Evolutionary conservation across 768 basidiomycete species (phyloP).

Genomic region (Mycena latifolia): DNA sequence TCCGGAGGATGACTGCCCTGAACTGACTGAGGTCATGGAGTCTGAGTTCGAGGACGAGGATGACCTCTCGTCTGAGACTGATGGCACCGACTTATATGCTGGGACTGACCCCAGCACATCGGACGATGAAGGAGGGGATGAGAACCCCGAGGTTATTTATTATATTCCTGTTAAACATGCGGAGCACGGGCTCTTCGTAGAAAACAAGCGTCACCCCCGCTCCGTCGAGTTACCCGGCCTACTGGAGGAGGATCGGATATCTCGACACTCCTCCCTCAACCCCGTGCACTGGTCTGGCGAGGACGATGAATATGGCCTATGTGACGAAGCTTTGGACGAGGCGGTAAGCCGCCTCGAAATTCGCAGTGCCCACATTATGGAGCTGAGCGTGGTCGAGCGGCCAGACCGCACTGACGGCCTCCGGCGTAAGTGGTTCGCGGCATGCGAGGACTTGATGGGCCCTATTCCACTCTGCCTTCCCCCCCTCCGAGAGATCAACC

Average conservation of each 20-base stretch:
- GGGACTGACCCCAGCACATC: too few relatives aligned
- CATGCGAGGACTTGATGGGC: background rate
- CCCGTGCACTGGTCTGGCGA: background rate
- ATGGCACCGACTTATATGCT: too few relatives aligned
- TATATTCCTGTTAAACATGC: too few relatives aligned
- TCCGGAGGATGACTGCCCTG: too few relatives aligned
- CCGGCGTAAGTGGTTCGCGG: background rate
- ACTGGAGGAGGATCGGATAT: background rate
- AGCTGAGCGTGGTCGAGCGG: too few relatives aligned
- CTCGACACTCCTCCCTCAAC: background rate
- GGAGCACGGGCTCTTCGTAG: background rate
- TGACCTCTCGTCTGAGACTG: too few relatives aligned
- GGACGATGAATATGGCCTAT: background rate
- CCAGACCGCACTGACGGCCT: background rate
- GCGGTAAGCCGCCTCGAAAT: background rate
- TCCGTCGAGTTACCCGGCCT: background rate
- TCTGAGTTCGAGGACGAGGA: too few relatives aligned
- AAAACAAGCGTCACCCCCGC: background rate
- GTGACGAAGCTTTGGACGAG: background rate
- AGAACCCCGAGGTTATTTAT: too few relatives aligned
- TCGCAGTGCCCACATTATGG: too few relatives aligned
- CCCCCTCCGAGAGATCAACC: slow-evolving; percentile 45
- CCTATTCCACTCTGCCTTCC: slow-evolving; percentile 34
- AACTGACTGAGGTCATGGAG: too few relatives aligned
- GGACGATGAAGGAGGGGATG: too few relatives aligned